Percentiles rank a stretch among this genome's conserved stretches.
These are phyloP conservation scores for Solanum gandarillasii DNA, from an alignment of 257 asterid genomes.

Conservation along the genomic window DNA sequence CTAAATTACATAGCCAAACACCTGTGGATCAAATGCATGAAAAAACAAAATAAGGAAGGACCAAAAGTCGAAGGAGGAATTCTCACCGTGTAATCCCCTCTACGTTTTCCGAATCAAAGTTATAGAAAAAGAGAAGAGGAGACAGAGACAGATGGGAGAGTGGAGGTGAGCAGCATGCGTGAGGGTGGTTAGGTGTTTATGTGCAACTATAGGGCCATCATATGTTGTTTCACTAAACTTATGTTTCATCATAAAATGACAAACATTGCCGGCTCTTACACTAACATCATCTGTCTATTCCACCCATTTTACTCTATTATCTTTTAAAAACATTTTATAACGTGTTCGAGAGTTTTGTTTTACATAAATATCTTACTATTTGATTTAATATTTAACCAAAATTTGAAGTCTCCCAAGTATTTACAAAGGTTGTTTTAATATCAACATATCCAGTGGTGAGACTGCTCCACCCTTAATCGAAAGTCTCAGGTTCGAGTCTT, in stretches of 20 bases:
- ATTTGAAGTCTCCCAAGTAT: neutral
- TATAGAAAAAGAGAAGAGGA: neutral
- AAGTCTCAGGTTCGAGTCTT: accelerated
- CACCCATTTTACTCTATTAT: neutral
- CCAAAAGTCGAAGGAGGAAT: too few relatives aligned
- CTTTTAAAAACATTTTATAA: neutral
- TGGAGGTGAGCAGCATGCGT: neutral
- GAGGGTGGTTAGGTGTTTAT: neutral
- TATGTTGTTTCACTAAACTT: neutral
- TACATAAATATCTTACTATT: neutral
- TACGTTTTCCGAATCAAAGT: neutral
- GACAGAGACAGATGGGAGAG: neutral
- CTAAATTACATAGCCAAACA: neutral
- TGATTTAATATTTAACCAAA: neutral
- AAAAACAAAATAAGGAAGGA: neutral
- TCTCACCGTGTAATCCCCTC: neutral
- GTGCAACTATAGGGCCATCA: neutral
- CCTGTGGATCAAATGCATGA: neutral
- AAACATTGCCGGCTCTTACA: neutral
- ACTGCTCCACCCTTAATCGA: too few relatives aligned
- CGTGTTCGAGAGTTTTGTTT: neutral
- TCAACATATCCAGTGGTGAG: too few relatives aligned
- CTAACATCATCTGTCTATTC: neutral
- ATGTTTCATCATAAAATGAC: neutral
- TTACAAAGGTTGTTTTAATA: neutral